phyloP scores from a whole-genome alignment of 2,329 filamentous ascomycete species.

The Exophiala oligosperma region DNA sequence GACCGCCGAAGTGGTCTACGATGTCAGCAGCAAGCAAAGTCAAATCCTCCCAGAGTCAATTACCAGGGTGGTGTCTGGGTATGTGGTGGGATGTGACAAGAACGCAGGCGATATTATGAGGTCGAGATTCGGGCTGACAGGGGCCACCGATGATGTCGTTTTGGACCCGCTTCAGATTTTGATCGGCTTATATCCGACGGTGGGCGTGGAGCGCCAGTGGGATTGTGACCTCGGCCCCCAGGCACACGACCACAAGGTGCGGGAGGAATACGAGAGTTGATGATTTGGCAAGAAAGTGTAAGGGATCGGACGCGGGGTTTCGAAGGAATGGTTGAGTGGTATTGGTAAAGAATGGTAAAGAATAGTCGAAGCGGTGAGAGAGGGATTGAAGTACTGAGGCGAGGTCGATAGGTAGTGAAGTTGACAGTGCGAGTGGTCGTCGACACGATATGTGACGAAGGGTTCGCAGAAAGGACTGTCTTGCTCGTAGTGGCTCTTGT shows the following conservation, averaged over 20 bases:
- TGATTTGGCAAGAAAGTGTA: neutral
- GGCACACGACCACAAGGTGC: neutral
- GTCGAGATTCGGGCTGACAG: neutral
- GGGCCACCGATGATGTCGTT: slow-evolving; percentile 13
- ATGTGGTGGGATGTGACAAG: too few species aligned
- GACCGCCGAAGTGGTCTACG: slow-evolving; percentile 8
- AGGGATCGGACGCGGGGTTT: neutral
- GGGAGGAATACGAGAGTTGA: neutral
- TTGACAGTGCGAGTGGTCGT: neutral
- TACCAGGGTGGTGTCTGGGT: too few species aligned
- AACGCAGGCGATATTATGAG: neutral
- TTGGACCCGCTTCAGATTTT: slow-evolving; percentile 10
- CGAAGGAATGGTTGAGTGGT: neutral
- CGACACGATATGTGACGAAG: too few species aligned
- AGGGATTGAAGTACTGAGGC: neutral
- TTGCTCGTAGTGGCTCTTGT: too few species aligned
- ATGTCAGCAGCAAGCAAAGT: neutral
- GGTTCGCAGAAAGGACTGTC: too few species aligned
- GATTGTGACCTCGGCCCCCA: neutral
- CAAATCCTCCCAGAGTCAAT: neutral
- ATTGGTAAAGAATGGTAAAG: neutral
- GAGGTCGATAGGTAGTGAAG: too few species aligned
- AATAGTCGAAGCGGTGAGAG: neutral
- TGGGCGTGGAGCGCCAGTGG: neutral
- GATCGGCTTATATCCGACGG: neutral